Evolutionary conservation across 352 stramenopile species (phyloP).

Genomic region (Pythium rishiriense): DNA sequence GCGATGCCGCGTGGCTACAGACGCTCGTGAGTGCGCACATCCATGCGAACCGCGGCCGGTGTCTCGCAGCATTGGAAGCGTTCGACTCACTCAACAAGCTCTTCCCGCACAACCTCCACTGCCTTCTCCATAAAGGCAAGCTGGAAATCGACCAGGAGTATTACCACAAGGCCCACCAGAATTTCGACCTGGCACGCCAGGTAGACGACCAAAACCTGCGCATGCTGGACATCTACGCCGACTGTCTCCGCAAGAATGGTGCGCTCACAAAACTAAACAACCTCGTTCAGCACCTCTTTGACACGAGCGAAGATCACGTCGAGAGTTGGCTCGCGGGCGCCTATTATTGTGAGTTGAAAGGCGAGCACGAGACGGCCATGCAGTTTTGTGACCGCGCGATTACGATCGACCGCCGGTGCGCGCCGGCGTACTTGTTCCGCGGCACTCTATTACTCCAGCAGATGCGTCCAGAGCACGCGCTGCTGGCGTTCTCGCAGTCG

Average conservation of each 20-base stretch:
- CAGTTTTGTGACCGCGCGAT: slow-evolving; percentile 77
- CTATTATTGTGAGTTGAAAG: slow-evolving; percentile 76
- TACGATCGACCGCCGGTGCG: slow-evolving; percentile 34
- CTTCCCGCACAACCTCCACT: slow-evolving; percentile 73
- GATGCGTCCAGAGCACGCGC: slow-evolving; percentile 59
- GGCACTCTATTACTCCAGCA: slow-evolving; percentile 62
- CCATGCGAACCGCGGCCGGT: slow-evolving; percentile 41
- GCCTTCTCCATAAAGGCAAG: slow-evolving; percentile 48
- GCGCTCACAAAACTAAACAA: slow-evolving; percentile 55
- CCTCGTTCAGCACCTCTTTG: slow-evolving; percentile 72
- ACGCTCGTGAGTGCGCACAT: slow-evolving; percentile 58
- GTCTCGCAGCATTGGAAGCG: slow-evolving; percentile 30
- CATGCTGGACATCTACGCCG: slow-evolving; percentile 67
- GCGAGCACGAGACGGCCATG: slow-evolving; percentile 63
- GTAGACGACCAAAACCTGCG: slow-evolving; percentile 61
- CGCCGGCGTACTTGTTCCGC: slow-evolving; percentile 59
- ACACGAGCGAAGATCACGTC: slow-evolving; percentile 48
- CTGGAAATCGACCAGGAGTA: slow-evolving; percentile 68
- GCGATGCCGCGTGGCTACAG: slow-evolving; percentile 60
- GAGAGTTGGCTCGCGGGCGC: slow-evolving; percentile 75
- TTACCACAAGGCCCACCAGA: slow-evolving; percentile 52
- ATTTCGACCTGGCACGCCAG: slow-evolving; percentile 58
- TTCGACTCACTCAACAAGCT: slow-evolving; percentile 32
- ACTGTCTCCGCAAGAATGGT: slow-evolving; percentile 54
- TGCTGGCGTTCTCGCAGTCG: slow-evolving; percentile 63